A percentile compares a stretch with the other conserved stretches of the same genome.
Evolutionary conservation across 2,329 filamentous ascomycete species (phyloP).

Genomic region (Trichoderma aggressivum): DNA sequence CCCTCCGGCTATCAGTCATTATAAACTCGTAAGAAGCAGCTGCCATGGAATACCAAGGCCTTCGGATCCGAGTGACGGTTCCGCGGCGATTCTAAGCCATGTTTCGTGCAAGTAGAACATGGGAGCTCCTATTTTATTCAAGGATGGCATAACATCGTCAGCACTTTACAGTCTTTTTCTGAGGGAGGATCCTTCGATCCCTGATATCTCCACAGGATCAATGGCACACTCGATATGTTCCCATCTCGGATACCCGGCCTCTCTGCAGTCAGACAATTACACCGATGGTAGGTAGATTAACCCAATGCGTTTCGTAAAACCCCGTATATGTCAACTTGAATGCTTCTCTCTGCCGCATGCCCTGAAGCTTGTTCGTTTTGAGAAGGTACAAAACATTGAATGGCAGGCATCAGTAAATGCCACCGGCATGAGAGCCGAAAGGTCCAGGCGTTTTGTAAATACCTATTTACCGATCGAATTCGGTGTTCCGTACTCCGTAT

Average conservation of each 20-base stretch:
- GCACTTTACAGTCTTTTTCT: background rate
- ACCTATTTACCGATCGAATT: background rate
- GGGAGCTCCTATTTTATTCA: background rate
- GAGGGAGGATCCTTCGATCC: background rate
- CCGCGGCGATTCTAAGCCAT: background rate
- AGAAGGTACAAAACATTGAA: background rate
- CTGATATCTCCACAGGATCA: background rate
- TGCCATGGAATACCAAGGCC: background rate
- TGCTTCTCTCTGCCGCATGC: background rate
- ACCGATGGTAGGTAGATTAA: background rate
- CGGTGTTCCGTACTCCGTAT: background rate
- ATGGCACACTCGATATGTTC: background rate
- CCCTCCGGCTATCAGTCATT: background rate
- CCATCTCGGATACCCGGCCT: background rate
- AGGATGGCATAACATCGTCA: background rate
- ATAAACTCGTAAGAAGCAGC: background rate
- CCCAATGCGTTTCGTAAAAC: background rate
- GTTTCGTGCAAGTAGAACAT: background rate
- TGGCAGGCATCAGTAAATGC: background rate
- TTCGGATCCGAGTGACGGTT: background rate
- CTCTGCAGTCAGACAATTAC: background rate
- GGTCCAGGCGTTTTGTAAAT: background rate
- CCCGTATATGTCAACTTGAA: background rate
- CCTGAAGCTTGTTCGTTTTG: background rate
- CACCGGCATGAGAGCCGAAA: background rate